Evolutionary conservation across 2,329 filamentous ascomycete genomes (phyloP).

Genomic region (Ustilaginoidea virens): DNA sequence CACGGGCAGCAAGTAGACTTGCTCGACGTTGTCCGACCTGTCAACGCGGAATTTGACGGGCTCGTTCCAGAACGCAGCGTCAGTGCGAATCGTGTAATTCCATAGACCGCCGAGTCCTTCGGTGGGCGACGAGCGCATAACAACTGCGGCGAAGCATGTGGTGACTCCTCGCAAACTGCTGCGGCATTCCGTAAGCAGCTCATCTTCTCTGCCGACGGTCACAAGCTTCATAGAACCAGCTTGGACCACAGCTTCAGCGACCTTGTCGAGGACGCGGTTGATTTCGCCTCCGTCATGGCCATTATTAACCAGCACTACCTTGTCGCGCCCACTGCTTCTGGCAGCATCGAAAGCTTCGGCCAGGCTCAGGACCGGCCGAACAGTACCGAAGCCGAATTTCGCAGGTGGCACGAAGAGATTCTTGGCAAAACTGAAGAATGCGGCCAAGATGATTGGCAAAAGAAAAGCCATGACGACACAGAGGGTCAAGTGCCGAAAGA

Average conservation of each 20-base stretch:
- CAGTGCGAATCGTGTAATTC: conserved; percentile 77
- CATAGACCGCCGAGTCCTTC: conserved; percentile 53
- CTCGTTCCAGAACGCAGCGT: conserved; percentile 46
- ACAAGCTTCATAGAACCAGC: conserved; percentile 37
- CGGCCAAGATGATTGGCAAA: conserved; percentile 40
- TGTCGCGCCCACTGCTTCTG: conserved; percentile 41
- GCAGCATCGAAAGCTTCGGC: conserved; percentile 44
- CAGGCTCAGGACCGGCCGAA: conserved; percentile 47
- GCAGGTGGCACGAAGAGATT: conserved; percentile 73
- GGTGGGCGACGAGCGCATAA: conserved; percentile 59
- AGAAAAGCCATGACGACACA: conserved; percentile 42
- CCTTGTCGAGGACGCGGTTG: conserved; percentile 47
- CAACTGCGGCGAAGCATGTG: conserved; percentile 55
- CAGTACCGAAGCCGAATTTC: conserved; percentile 53
- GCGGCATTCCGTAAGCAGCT: conserved; percentile 47
- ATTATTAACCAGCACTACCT: conserved; percentile 66
- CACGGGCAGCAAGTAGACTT: conserved; percentile 66
- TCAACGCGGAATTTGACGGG: conserved; percentile 48
- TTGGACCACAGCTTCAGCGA: conserved; percentile 41
- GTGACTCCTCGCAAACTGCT: conserved; percentile 52
- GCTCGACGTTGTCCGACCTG: conserved; percentile 51
- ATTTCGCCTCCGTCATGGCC: conserved; percentile 55
- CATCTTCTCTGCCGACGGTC: conserved; percentile 36
- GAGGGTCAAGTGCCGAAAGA: conserved; percentile 35
- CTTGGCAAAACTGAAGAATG: conserved; percentile 55